These are phyloP conservation scores for Neurospora sp. DNA, from an alignment of 495 filamentous ascomycete genomes.

Conservation along the genomic window DNA sequence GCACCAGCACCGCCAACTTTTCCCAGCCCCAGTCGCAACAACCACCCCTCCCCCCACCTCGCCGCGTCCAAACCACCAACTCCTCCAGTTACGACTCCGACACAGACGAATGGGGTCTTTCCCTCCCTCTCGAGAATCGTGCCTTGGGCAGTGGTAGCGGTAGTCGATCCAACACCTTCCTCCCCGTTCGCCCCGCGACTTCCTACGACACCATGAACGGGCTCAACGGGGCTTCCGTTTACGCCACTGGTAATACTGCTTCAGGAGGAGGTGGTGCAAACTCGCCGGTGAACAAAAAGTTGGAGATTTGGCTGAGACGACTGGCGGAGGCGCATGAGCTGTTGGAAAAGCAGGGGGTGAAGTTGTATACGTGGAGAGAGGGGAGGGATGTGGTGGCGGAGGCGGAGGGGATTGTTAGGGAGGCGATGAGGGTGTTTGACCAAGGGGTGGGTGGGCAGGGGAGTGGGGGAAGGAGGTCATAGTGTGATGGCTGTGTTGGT, in stretches of 20 bases:
- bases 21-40: neutral
- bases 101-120: neutral
- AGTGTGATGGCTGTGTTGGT: constrained; percentile 10
- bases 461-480: constrained; percentile 19
- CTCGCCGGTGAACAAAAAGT: constrained; percentile 54
- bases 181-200: neutral
- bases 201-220: constrained; percentile 6
- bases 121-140: neutral
- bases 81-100: constrained; percentile 10
- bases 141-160: neutral
- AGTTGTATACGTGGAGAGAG: constrained; percentile 73
- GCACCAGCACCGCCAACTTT: constrained; percentile 12
- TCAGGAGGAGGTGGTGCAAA: constrained; percentile 1
- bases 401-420: constrained; percentile 38
- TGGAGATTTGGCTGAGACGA: constrained; percentile 73
- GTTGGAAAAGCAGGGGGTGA: constrained; percentile 57
- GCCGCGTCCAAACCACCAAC: constrained; percentile 10
- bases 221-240: neutral
- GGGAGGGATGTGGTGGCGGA: constrained; percentile 63
- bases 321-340: constrained; percentile 66
- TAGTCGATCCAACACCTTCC: neutral
- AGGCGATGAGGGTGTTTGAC: constrained; percentile 25
- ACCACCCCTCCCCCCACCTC: constrained; percentile 2
- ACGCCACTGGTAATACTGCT: neutral
- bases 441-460: constrained; percentile 8